Evolutionary conservation across 2,329 filamentous ascomycete species (phyloP), one percentile per base, ranked within the genome.

Genomic region (Nothopassalora personata): DNA sequence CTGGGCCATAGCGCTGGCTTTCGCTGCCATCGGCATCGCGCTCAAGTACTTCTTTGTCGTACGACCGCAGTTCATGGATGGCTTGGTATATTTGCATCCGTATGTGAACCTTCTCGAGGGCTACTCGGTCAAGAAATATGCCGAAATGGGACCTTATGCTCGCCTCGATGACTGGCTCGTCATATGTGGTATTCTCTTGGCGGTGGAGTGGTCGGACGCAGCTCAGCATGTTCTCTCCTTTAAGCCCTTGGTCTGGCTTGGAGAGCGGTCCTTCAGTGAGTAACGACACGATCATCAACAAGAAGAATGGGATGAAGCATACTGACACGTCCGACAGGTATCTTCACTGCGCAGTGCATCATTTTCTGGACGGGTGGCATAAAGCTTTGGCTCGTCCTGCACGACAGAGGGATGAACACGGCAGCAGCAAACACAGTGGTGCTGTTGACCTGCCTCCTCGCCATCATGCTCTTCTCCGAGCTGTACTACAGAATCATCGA

Each of bases 201-300:
- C 61, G 2, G 53, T 69, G 0, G 68, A 71, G 45, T 62, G 60
- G 11, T 66, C 64, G 23, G 45, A 49, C 0, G 33, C 47, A 5
- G 52, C 60, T 8, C 61, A 64, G 49, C 59, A 60, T 23, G 39
- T 62, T 7, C 61, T 71, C 3, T 70, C 68, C 1, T 61, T 64
- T 9, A 68, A 60, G 50, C 61, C 60, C 18, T 53, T 71, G 5
- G 64, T 70, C 0, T 58, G 54, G 19, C 19, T 70, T 3, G 69
- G 69, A 4, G 67, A 66, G 49, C 59, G 69, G 53, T 68, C 68
- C n/a, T 62, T 71, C 48, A 68, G 69, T 71, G 56, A 58, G 68
- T 23, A 23, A 3, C 23, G 1, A 23, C 23, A 23, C 23, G 23
- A 23, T 23, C 1, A 23, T 23, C 1, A 23, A 23, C 3, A 3